Evolutionary conservation across 768 basidiomycete genomes (phyloP).

Genomic region (Guyanaporus albipodus): DNA sequence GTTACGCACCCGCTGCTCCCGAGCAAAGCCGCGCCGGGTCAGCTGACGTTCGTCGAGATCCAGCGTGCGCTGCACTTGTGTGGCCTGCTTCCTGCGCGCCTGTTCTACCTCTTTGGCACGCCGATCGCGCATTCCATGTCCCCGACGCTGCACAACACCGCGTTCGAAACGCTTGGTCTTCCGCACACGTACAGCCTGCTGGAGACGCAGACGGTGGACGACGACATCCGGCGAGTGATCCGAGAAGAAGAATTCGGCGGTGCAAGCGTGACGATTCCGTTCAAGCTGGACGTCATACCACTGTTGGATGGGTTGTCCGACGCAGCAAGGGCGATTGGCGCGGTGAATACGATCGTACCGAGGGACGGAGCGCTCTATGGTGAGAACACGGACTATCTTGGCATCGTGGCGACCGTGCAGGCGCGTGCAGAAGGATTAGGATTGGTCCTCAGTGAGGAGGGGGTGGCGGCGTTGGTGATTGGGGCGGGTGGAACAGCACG

Average conservation of each 20-base stretch:
- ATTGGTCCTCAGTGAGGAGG: slow-evolving; percentile 5
- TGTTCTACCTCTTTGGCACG: slow-evolving; percentile 84
- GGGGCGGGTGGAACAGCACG: slow-evolving; percentile 95
- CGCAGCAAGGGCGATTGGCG: slow-evolving; percentile 83
- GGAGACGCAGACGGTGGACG: slow-evolving; percentile 65
- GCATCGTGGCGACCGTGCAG: slow-evolving; percentile 61
- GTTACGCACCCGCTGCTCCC: slow-evolving; percentile 89
- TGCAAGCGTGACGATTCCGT: slow-evolving; percentile 94
- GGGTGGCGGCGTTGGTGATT: slow-evolving; percentile 67
- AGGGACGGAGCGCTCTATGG: slow-evolving; percentile 57
- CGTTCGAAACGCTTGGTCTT: slow-evolving; percentile 72
- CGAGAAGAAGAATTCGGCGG: slow-evolving; percentile 79
- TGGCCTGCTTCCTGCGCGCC: slow-evolving; percentile 68
- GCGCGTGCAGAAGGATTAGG: slow-evolving; percentile 37
- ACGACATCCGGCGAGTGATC: slow-evolving; percentile 61
- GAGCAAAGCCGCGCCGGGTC: slow-evolving; percentile 85
- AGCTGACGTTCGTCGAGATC: slow-evolving; percentile 84
- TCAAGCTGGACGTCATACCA: slow-evolving; percentile 87
- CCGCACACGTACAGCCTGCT: slow-evolving; percentile 79
- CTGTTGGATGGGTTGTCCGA: slow-evolving; percentile 75
- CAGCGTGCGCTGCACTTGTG: slow-evolving; percentile 77
- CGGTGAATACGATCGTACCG: slow-evolving; percentile 86
- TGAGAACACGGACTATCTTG: slow-evolving; percentile 96
- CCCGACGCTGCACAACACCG: slow-evolving; percentile 90
- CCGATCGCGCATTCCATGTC: slow-evolving; percentile 91